Base-by-base conservation (phyloP, 2,329 filamentous ascomycete species). In the Ophiostoma sp. region DNA sequence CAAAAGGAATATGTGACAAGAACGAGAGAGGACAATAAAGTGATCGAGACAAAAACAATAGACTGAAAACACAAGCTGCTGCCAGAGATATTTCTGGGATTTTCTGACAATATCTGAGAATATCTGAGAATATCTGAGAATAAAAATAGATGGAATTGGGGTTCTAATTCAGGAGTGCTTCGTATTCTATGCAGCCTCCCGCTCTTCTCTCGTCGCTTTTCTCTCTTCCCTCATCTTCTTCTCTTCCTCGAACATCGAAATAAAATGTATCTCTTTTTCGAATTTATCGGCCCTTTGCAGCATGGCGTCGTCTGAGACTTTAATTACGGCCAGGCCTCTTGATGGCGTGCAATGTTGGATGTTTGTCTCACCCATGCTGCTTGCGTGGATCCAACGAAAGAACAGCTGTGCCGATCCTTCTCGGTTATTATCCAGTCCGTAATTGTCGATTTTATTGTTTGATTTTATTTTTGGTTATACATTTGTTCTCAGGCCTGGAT, bases 301-400 rank as follows among this genome's bases (percentile, higher is more conserved):
- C n/a, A 27, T 23, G 6, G 44, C 44, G 15, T 8, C 11, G 57
- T 33, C 57, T 33, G 57, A 62, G 57, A 39, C 60, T 65, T 23
- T n/a, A 35, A 39, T 27, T 52, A 69, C 27, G 57, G 67, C 48
- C 31, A 52, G 31, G 67, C n/a, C 27, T 33, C 48, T 23, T 48
- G 44, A 66, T 52, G 39, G 27, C 31, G 27, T 65, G 33, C 35
- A 65, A 65, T 66, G 27, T 41, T 54, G 62, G 35, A 52, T 64
- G 20, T 39, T 62, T 66, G 64, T 69, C 48, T 65, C 36, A 54
- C 44, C 23, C 8, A 13, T 15, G 20, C 20, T 44, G 62, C 62
- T 41, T 69, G 68, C 44, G 62, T 67, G 44, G 68, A 57, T 67
- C 62, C 68, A 57, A 67, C 60, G 33, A n/a, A 60, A n/a, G n/a